phyloP scores from a whole-genome alignment of 805 yeast genomes.

The Candida ulmi region DNA sequence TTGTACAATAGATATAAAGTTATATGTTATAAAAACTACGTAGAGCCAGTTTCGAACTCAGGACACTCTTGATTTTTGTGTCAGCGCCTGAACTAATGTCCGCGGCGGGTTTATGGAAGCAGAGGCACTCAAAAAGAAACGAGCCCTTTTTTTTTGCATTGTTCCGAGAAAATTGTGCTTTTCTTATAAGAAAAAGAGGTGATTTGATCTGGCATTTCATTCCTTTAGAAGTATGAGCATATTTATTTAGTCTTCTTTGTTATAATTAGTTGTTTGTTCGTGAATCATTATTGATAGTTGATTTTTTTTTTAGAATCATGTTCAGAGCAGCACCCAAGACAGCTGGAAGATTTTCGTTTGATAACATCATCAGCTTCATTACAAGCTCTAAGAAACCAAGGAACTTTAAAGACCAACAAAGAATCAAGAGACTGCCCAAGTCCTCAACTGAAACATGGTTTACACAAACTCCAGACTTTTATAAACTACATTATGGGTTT shows the following conservation, averaged over 20 bases:
- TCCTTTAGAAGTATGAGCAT: too few relatives aligned
- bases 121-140: neutral
- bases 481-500: slow-evolving; percentile 38
- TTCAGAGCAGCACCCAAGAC: neutral
- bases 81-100: too few relatives aligned
- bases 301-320: too few relatives aligned
- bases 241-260: too few relatives aligned
- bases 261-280: too few relatives aligned
- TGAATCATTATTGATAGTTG: too few relatives aligned
- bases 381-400: neutral
- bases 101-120: neutral
- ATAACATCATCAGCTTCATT: neutral
- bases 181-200: neutral
- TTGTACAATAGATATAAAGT: slow-evolving; percentile 1
- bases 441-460: slow-evolving; percentile 1
- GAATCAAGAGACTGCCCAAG: neutral
- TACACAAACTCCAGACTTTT: slow-evolving; percentile 28
- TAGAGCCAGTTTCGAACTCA: too few relatives aligned
- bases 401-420: neutral
- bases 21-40: neutral
- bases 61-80: too few relatives aligned
- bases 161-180: neutral
- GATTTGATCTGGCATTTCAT: too few relatives aligned
- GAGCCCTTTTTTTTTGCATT: neutral
- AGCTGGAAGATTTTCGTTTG: neutral